A percentile compares a stretch with the other conserved stretches of the same genome.
phyloP scores from a whole-genome alignment of 2,329 filamentous ascomycete species.

The Fusarium sp. region DNA sequence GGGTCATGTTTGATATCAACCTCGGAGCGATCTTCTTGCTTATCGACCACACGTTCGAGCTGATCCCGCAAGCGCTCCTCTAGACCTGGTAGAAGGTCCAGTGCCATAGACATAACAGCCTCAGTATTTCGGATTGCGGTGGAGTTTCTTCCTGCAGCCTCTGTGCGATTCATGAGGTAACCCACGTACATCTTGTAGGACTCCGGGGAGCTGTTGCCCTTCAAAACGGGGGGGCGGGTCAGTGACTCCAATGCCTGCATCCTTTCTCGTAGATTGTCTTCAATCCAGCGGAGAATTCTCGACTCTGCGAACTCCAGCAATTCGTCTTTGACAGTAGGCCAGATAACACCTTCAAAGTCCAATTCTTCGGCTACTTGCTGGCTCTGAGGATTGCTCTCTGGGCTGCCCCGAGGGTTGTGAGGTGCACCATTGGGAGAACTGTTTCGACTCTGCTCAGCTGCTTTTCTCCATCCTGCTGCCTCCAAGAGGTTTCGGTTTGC shows the following conservation, averaged over 20 bases:
- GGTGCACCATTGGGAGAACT: fast-evolving
- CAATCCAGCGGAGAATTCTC: fast-evolving
- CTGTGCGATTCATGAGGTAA: background rate
- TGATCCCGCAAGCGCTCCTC: background rate
- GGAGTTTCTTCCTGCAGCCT: background rate
- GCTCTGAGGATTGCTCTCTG: fast-evolving
- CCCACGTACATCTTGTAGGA: background rate
- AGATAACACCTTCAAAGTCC: background rate
- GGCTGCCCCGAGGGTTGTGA: background rate
- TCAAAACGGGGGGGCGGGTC: background rate
- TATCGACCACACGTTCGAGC: background rate
- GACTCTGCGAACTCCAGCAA: background rate
- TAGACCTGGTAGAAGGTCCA: background rate
- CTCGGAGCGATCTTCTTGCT: background rate
- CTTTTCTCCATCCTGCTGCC: background rate
- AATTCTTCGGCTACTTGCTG: fast-evolving
- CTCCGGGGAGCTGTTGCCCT: background rate
- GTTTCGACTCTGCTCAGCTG: fast-evolving
- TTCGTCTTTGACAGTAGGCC: background rate
- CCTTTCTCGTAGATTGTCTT: background rate
- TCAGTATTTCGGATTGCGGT: background rate
- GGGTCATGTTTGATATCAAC: no score
- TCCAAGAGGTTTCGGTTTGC: fast-evolving
- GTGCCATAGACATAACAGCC: conserved; percentile 2
- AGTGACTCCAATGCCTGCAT: background rate